Base-by-base conservation (phyloP, 2,329 filamentous ascomycete species). In the Epichloe bromicola region DNA sequence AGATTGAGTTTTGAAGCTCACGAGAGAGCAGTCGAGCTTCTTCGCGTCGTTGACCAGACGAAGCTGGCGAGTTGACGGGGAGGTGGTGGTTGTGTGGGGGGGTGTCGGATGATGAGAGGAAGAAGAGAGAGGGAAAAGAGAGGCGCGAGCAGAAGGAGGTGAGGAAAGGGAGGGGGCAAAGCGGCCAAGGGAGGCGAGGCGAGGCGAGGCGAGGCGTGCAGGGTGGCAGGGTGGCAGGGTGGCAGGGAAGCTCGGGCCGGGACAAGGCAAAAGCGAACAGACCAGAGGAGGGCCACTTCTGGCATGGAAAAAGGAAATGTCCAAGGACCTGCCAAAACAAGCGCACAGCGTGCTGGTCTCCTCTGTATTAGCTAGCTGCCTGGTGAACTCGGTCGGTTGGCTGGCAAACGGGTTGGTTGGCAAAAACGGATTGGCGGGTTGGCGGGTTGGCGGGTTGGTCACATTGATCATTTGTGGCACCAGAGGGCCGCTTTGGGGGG, bases 61-160 rank as follows among this genome's bases (percentile, higher is more conserved):
- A 17, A 49, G 50, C 51, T 33, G 50, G 45, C 42, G 39, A 38
- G 26, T 33, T 40, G 49, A 43, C 39, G 37, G 26, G 17, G 39
- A 20, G 54, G 50, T 50, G 50, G 41, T 48, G 49, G 55, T 52
- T 52, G 54, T 50, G 34, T 43, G 52, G 48, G 23, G 30, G 23
- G 23, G 34, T 48, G 48, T 45, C 37, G 46, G 52, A 47, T 47
- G 53, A 39, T 49, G 49, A 48, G 45, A 47, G 49, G 47, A 50
- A 52, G 47, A 52, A 51, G 51, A 51, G 51, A 49, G 46, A 50
- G 40, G 51, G 6, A 7, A 42, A 43, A 42, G 20, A 43, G 17
- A 47, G 48, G 48, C 45, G 49, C 39, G 40, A 36, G 42, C 20
- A 45, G 37, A 5, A 39, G 20, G 23, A 46, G 51, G 49, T 26